These are phyloP conservation scores for Aspergillus pseudoviridinutans DNA, from an alignment of 2,329 filamentous ascomycete genomes.

Conservation along the genomic window DNA sequence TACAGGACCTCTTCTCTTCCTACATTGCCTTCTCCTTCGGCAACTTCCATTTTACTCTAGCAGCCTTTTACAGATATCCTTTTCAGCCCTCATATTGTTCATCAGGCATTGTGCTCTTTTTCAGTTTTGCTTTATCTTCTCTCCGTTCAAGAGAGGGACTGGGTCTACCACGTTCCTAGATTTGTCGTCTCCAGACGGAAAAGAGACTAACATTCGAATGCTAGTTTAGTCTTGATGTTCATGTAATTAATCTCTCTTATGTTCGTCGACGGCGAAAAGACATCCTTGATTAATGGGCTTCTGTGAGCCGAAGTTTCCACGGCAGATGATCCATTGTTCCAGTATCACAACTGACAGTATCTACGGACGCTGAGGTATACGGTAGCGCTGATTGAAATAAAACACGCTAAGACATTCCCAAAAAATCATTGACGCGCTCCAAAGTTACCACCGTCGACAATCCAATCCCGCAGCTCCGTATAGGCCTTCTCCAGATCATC, in stretches of 20 bases:
- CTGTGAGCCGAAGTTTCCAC: neutral
- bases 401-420: neutral
- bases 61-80: slow-evolving; percentile 39
- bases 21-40: slow-evolving; percentile 12
- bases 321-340: slow-evolving; percentile 3
- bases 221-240: slow-evolving; percentile 23
- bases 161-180: slow-evolving; percentile 23
- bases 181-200: slow-evolving; percentile 24
- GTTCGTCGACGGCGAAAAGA: slow-evolving; percentile 23
- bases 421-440: slow-evolving; percentile 20
- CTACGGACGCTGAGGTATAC: neutral
- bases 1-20: slow-evolving; percentile 15
- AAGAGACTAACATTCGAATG: slow-evolving; percentile 26
- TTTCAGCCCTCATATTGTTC: slow-evolving; percentile 28
- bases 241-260: slow-evolving; percentile 37
- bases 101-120: slow-evolving; percentile 15
- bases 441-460: slow-evolving; percentile 42
- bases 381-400: neutral
- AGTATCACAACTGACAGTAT: slow-evolving; percentile 1
- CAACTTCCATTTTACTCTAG: slow-evolving; percentile 29
- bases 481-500: slow-evolving; percentile 60
- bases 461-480: slow-evolving; percentile 50
- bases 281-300: slow-evolving; percentile 7
- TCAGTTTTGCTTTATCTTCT: slow-evolving; percentile 18
- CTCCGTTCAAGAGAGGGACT: slow-evolving; percentile 15